Percentiles rank a stretch among this genome's conserved stretches.
Evolutionary conservation across 2,329 filamentous ascomycete species (phyloP).

Genomic region (Colletotrichum coccodes): DNA sequence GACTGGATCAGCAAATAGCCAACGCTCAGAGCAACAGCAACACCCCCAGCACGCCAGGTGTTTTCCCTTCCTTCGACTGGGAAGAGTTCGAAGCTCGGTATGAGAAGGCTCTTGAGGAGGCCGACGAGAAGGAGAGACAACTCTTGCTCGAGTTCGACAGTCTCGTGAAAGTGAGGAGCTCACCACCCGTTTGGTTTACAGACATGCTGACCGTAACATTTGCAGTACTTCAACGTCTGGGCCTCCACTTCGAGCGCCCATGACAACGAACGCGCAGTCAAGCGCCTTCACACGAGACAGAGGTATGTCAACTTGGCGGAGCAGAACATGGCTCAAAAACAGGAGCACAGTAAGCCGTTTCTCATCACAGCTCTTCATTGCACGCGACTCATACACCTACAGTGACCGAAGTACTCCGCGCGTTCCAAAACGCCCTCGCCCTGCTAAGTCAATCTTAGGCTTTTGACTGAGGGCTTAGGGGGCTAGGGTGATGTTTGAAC

Average conservation of each 20-base stretch:
- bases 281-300: slow-evolving; percentile 83
- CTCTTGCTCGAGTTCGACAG: slow-evolving; percentile 74
- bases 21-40: slow-evolving; percentile 40
- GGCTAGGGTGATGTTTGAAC: neutral
- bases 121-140: slow-evolving; percentile 71
- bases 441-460: slow-evolving; percentile 51
- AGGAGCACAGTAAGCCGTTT: slow-evolving; percentile 77
- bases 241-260: slow-evolving; percentile 76
- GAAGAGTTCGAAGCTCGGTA: slow-evolving; percentile 78
- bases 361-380: neutral
- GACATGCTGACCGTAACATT: neutral
- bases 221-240: slow-evolving; percentile 83
- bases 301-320: slow-evolving; percentile 81
- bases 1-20: slow-evolving; percentile 43
- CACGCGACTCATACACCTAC: slow-evolving; percentile 34
- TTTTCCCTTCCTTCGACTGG: slow-evolving; percentile 77
- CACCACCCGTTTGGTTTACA: slow-evolving; percentile 3
- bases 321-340: slow-evolving; percentile 75
- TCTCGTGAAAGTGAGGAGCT: slow-evolving; percentile 67
- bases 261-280: slow-evolving; percentile 81
- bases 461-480: neutral
- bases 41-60: slow-evolving; percentile 61
- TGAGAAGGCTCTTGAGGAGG: slow-evolving; percentile 70
- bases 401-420: slow-evolving; percentile 68
- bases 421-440: slow-evolving; percentile 70